Conservation (phyloP, 202 grass and related monocot species). For the Musa balbisiana region DNA sequence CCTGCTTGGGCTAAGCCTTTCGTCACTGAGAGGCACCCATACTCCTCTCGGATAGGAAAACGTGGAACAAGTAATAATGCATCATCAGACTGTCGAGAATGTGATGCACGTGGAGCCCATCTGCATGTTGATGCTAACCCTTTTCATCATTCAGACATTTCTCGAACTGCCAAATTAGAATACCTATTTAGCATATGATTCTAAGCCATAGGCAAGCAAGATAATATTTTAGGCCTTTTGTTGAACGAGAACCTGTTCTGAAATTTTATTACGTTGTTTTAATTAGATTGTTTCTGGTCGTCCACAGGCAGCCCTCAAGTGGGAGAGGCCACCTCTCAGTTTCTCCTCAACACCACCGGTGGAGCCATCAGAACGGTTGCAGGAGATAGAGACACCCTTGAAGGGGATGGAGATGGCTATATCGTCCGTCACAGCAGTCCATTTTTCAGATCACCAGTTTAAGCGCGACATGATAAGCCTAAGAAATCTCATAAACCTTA, state of each 20-base stretch:
- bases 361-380: slow-evolving; percentile 15
- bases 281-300: neutral
- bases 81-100: too few relatives aligned
- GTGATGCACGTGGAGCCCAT: neutral
- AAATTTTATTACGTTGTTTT: neutral
- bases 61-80: too few relatives aligned
- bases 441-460: slow-evolving; percentile 8
- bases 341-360: slow-evolving; percentile 7
- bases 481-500: slow-evolving; percentile 50
- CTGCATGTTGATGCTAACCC: neutral
- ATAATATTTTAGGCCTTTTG: neutral
- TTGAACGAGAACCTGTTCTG: neutral
- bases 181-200: neutral
- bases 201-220: neutral
- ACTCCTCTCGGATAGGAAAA: too few relatives aligned
- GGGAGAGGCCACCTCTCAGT: slow-evolving; percentile 43
- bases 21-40: too few relatives aligned
- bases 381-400: slow-evolving; percentile 47
- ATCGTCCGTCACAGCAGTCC: slow-evolving; percentile 11
- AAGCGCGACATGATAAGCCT: slow-evolving; percentile 22
- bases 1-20: too few relatives aligned
- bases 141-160: neutral
- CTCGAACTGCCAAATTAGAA: neutral
- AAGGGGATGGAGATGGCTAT: slow-evolving; percentile 59
- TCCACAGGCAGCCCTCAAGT: slow-evolving; percentile 45